phyloP scores from a whole-genome alignment of 2,329 filamentous ascomycete species.

The Phyllosticta citrichinensis region DNA sequence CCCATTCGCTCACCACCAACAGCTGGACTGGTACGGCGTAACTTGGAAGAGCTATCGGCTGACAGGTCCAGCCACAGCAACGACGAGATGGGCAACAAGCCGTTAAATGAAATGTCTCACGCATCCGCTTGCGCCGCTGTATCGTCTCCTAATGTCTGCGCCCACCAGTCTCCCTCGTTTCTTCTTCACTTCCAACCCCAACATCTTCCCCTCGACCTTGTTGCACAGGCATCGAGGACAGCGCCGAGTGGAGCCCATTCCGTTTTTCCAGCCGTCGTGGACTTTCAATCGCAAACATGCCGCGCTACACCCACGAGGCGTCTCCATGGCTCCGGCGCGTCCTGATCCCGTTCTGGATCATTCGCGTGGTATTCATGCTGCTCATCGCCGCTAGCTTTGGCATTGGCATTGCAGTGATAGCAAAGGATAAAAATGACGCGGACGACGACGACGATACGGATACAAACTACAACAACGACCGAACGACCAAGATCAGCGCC shows the following conservation, averaged over 20 bases:
- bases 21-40: not conserved
- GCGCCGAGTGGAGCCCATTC: not conserved
- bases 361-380: conserved; percentile 24
- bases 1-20: not conserved
- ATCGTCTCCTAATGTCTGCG: not conserved
- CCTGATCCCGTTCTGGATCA: conserved; percentile 27
- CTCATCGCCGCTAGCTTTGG: conserved; percentile 23
- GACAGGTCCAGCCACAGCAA: not conserved
- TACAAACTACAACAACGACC: not conserved
- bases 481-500: not conserved
- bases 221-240: not conserved
- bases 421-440: not conserved
- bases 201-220: not conserved
- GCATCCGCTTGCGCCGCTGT: not conserved
- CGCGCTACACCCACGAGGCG: not conserved
- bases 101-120: not conserved
- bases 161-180: not conserved
- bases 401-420: not conserved
- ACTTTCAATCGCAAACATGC: not conserved
- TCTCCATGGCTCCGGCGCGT: conserved; percentile 29
- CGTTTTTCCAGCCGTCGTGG: not conserved
- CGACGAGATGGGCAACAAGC: not conserved
- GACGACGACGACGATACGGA: not conserved
- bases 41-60: not conserved
- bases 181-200: not conserved